Conservation (phyloP, 2,329 filamentous ascomycete species). For the Ophiognomonia clavigignenti-juglandacearum region DNA sequence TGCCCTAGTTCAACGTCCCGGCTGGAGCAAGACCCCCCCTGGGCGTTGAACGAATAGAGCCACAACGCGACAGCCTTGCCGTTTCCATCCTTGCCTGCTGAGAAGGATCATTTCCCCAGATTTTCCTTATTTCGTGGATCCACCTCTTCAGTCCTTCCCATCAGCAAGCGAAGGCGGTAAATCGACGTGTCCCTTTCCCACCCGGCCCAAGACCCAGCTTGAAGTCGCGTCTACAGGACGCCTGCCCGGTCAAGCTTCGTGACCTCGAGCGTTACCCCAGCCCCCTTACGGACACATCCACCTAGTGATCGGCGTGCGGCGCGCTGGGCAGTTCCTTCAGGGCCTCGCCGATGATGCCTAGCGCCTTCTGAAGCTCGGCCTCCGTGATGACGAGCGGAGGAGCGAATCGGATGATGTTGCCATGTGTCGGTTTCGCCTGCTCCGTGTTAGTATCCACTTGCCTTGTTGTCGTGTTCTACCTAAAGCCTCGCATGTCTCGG, state of each 20-base stretch:
- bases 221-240: not conserved
- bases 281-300: constrained; percentile 1
- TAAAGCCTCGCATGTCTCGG: constrained; percentile 3
- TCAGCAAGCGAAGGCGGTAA: constrained; percentile 15
- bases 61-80: constrained; percentile 10
- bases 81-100: constrained; percentile 12
- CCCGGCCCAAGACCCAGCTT: not conserved
- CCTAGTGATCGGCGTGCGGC: constrained; percentile 37
- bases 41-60: constrained; percentile 3
- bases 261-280: constrained; percentile 1
- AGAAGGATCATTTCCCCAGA: constrained; percentile 14
- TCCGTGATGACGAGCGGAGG: constrained; percentile 93
- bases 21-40: not conserved
- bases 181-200: constrained; percentile 5
- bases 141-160: constrained; percentile 17
- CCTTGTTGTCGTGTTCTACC: constrained; percentile 4
- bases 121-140: constrained; percentile 1
- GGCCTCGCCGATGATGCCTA: constrained; percentile 76
- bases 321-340: constrained; percentile 73
- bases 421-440: constrained; percentile 95
- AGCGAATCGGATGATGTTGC: constrained; percentile 98
- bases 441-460: constrained; percentile 18
- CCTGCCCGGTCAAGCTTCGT: not conserved
- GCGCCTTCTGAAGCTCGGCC: constrained; percentile 71
- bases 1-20: constrained; percentile 7